Conservation (phyloP, 768 basidiomycete genomes). For the Mycena belliarum region DNA sequence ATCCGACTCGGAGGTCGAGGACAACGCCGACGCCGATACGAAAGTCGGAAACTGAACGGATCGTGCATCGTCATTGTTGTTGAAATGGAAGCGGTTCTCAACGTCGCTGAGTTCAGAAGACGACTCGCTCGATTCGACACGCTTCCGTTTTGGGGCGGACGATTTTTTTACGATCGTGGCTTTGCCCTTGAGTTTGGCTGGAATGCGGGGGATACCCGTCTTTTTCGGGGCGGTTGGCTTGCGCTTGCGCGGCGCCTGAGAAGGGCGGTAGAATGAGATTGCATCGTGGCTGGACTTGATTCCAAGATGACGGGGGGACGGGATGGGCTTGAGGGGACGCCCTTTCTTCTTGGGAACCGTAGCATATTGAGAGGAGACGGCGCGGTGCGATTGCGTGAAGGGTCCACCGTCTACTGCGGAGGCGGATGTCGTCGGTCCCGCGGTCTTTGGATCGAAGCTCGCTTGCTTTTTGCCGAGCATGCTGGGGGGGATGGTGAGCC, state of each 20-base stretch:
- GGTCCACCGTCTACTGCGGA: constrained; percentile 39
- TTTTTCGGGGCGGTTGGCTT: constrained; percentile 24
- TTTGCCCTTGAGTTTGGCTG: constrained; percentile 32
- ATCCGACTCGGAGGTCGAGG: constrained; percentile 49
- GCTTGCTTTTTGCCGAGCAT: constrained; percentile 47
- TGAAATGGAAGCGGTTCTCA: constrained; percentile 32
- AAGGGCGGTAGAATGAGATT: constrained; percentile 15
- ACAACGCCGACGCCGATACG: constrained; percentile 61
- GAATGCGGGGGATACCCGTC: constrained; percentile 15
- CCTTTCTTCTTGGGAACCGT: constrained; percentile 50
- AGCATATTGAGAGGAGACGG: constrained; percentile 19
- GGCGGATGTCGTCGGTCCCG: constrained; percentile 40
- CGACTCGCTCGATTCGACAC: constrained; percentile 30
- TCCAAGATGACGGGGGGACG: constrained; percentile 35
- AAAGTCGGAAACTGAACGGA: constrained; percentile 63
- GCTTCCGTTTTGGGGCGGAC: constrained; percentile 36
- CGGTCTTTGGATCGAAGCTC: constrained; percentile 29
- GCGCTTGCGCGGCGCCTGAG: constrained; percentile 21
- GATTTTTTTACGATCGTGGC: constrained; percentile 30
- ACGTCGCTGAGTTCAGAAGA: constrained; percentile 41
- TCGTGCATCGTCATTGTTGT: constrained; percentile 34
- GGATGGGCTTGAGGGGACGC: constrained; percentile 53
- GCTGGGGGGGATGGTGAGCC: constrained; percentile 62
- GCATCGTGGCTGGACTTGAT: constrained; percentile 23
- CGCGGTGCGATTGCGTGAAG: constrained; percentile 15